Base-by-base conservation (phyloP, 257 asterid genomes). In the Plantago ovata region DNA sequence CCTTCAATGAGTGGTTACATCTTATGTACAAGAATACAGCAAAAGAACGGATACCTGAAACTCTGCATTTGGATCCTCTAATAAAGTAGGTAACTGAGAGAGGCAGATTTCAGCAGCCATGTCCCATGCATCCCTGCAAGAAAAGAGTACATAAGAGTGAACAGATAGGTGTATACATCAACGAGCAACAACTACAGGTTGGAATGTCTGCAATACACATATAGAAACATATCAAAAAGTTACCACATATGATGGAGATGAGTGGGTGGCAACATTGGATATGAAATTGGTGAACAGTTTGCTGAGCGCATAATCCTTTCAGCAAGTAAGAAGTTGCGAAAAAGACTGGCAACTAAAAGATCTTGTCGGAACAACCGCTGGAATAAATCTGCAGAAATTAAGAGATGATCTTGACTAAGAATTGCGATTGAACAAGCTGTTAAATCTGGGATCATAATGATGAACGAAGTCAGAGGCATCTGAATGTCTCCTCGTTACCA, bases 211-310 rank as follows among this genome's bases (percentile, higher is more conserved):
- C 19, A 19, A 55, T 38, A 10, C 22, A 3, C 19, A 16, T 11
- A 56, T 28, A 61, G 56, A 59, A 59, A 12, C 18, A 51, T 60
- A 39, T 9, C 40, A 42, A 13, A 49, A 32, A 67, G 20, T 66
- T 84, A 93, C 99, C 99, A 93, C 99, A 93, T 93, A 75, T 84
- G 99, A 76, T 93, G 99, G 81, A 89, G 99, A 81, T 93, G 99
- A 28, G 99, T 93, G 6, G 96, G 88, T 15, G 99, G 97, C 68
- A 93, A 76, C 78, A 77, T 67, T 59, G 99, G 99, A 72, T 76
- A 68, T 19, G 99, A 93, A 76, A 93, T 72, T 42, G 99, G 97
- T 14, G 99, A 86, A 84, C 97, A 93, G 67, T 93, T 93, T 65
- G 97, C 96, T 66, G 99, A 84, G 44, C 99, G 96, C 99, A 93